These are phyloP conservation scores for Puccinia coronata DNA, from an alignment of 1,284 basidiomycete genomes.

Conservation along the genomic window DNA sequence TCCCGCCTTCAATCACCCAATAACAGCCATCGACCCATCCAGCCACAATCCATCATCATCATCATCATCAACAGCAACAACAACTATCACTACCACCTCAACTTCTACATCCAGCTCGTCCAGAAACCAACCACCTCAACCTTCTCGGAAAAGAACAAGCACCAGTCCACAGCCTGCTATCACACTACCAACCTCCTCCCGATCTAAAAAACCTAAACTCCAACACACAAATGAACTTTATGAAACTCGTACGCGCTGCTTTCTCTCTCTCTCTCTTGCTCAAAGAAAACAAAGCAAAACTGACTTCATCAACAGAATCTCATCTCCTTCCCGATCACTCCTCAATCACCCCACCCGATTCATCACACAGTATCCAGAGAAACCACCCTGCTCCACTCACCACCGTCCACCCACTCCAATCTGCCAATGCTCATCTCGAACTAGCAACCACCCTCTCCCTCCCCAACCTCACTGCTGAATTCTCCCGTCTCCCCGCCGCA, in stretches of 20 bases:
- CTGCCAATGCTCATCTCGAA: constrained; percentile 28
- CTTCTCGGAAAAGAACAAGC: neutral
- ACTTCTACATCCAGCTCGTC: no score
- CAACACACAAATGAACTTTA: neutral
- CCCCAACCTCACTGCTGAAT: constrained; percentile 73
- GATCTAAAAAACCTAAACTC: neutral
- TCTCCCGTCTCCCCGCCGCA: constrained; percentile 69
- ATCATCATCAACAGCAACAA: neutral
- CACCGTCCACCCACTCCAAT: constrained; percentile 61
- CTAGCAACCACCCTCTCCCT: constrained; percentile 69
- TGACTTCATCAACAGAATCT: neutral
- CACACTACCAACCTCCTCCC: neutral
- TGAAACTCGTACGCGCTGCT: neutral
- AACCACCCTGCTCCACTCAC: neutral
- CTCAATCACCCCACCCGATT: constrained; percentile 3
- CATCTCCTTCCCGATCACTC: constrained; percentile 7
- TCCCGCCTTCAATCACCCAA: neutral
- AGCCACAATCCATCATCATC: constrained; percentile 1
- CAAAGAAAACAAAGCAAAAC: neutral
- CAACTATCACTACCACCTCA: neutral
- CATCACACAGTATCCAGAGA: neutral
- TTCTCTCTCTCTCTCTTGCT: neutral
- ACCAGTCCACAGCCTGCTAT: neutral
- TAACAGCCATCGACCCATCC: no score
- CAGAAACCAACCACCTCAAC: neutral